phyloP scores from a whole-genome alignment of 2,329 filamentous ascomycete genomes.

The Cyclaneusma minus region DNA sequence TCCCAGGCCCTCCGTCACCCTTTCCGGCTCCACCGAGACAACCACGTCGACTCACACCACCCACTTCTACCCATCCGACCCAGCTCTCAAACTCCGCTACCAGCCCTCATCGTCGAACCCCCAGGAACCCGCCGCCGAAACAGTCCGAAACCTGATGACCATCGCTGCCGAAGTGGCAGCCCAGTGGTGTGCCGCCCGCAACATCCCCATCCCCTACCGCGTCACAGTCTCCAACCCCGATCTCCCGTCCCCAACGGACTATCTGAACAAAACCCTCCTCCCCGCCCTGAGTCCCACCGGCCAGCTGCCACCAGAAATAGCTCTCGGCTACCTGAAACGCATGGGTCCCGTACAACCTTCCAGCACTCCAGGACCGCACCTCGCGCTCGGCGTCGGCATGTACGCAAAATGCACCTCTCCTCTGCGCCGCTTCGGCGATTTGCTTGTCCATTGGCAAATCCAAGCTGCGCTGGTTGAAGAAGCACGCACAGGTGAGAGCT shows the following conservation, averaged over 20 bases:
- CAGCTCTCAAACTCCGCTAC: conserved; percentile 6
- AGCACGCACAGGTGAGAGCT: conserved; percentile 18
- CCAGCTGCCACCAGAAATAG: conserved; percentile 4
- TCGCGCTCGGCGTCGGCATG: conserved; percentile 40
- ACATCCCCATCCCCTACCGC: conserved; percentile 43
- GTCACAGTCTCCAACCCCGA: conserved; percentile 13
- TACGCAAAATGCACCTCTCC: conserved; percentile 51
- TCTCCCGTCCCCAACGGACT: conserved; percentile 12
- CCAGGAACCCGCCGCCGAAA: conserved; percentile 10
- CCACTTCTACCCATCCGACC: conserved; percentile 1
- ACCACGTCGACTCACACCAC: neutral
- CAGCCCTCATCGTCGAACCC: conserved; percentile 4
- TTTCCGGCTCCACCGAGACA: conserved; percentile 23
- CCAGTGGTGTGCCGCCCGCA: conserved; percentile 39
- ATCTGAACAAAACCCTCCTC: conserved; percentile 8
- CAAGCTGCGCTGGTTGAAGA: conserved; percentile 38
- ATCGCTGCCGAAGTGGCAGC: conserved; percentile 46
- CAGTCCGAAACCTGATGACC: conserved; percentile 39
- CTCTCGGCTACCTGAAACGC: conserved; percentile 17
- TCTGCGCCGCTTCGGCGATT: conserved; percentile 46
- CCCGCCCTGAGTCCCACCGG: conserved; percentile 10
- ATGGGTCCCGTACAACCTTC: conserved; percentile 36
- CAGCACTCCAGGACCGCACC: conserved; percentile 36
- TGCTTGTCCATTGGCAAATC: conserved; percentile 53
- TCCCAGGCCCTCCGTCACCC: conserved; percentile 26